These are phyloP conservation scores for Fusarium cyanostomum DNA, from an alignment of 2,329 filamentous ascomycete genomes.

Conservation along the genomic window DNA sequence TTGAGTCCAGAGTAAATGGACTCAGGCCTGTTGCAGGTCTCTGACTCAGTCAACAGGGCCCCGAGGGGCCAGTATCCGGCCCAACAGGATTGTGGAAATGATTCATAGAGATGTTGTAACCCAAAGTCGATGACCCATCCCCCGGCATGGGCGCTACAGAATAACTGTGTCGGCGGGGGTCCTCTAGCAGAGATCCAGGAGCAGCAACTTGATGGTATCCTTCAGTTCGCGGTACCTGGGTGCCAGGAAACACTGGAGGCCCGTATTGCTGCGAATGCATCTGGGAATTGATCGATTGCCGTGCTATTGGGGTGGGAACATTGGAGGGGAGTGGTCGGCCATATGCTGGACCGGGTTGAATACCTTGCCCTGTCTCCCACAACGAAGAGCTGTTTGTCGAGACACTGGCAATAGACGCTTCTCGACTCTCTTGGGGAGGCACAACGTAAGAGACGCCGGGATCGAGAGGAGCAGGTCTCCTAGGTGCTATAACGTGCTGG, in stretches of 20 bases:
- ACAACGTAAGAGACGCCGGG: conserved; percentile 41
- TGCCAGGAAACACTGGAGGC: conserved; percentile 33
- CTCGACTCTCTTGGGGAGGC: conserved; percentile 46
- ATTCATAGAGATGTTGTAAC: conserved; percentile 41
- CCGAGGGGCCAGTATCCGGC: conserved; percentile 30
- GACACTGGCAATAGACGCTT: conserved; percentile 47
- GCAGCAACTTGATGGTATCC: conserved; percentile 30
- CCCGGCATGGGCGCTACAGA: conserved; percentile 33
- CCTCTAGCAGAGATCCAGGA: conserved; percentile 38
- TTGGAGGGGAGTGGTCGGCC: conserved; percentile 41
- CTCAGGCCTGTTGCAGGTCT: conserved; percentile 13
- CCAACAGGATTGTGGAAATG: conserved; percentile 34
- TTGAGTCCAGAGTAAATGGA: neutral
- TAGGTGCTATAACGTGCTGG: conserved; percentile 51
- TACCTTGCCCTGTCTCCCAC: conserved; percentile 46
- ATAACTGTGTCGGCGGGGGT: conserved; percentile 40
- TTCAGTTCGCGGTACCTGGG: conserved; percentile 36
- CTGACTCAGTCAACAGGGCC: conserved; percentile 37
- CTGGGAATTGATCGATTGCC: conserved; percentile 35
- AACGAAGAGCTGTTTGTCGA: conserved; percentile 46
- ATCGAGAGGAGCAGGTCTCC: conserved; percentile 46
- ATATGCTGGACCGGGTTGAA: conserved; percentile 40
- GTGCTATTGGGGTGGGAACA: conserved; percentile 33
- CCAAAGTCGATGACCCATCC: conserved; percentile 35
- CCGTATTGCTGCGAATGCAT: conserved; percentile 38